phyloP scores from a whole-genome alignment of 768 basidiomycete genomes.

The Lactarius sp. region DNA sequence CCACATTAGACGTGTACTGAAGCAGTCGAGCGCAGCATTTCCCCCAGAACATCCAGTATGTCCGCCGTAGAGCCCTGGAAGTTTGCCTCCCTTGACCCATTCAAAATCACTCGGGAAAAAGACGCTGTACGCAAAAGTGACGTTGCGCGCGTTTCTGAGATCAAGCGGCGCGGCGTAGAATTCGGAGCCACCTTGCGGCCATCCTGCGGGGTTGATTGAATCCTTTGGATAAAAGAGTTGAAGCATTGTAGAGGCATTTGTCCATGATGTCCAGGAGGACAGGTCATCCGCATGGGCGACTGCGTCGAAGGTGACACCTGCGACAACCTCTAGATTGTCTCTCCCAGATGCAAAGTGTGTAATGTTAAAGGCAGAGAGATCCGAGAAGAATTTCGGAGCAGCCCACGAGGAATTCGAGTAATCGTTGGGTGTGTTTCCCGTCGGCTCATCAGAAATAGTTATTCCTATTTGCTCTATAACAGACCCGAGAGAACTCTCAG shows the following conservation, averaged over 20 bases:
- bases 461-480: not conserved
- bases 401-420: slow-evolving; percentile 11
- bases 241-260: slow-evolving; percentile 41
- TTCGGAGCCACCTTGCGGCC: slow-evolving; percentile 65
- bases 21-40: slow-evolving; percentile 64
- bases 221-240: slow-evolving; percentile 63
- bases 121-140: slow-evolving; percentile 62
- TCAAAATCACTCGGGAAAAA: slow-evolving; percentile 73
- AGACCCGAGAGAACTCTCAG: not conserved
- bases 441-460: not conserved
- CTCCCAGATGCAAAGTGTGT: slow-evolving; percentile 21
- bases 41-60: slow-evolving; percentile 68
- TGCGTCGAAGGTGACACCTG: slow-evolving; percentile 11
- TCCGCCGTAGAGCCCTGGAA: slow-evolving; percentile 78
- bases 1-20: slow-evolving; percentile 87
- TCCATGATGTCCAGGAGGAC: slow-evolving; percentile 28
- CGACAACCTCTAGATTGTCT: slow-evolving; percentile 17
- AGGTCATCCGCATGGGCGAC: slow-evolving; percentile 3
- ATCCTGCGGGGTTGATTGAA: slow-evolving; percentile 58
- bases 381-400: slow-evolving; percentile 9
- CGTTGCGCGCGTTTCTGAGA: slow-evolving; percentile 44
- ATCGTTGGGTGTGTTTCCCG: not conserved
- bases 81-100: slow-evolving; percentile 78
- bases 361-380: slow-evolving; percentile 20
- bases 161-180: slow-evolving; percentile 54